Percentiles rank a stretch among this genome's conserved stretches.
These are phyloP conservation scores for Bjerkandera adusta DNA, from an alignment of 1,284 basidiomycete species.

Conservation along the genomic window DNA sequence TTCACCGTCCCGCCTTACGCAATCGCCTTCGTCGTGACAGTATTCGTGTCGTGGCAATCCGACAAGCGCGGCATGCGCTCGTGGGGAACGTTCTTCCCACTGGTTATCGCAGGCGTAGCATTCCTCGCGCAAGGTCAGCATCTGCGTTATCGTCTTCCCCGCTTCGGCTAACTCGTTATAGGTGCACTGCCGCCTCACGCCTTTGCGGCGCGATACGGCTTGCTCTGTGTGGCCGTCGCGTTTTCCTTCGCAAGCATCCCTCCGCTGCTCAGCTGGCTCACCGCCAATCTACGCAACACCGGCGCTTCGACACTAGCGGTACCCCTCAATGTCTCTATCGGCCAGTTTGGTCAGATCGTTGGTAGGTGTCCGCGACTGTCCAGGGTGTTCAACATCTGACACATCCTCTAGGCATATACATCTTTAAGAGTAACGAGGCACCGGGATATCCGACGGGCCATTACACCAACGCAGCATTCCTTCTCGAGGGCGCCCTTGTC, in stretches of 20 bases:
- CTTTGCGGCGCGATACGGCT: slow-evolving; percentile 32
- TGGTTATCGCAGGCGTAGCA: slow-evolving; percentile 16
- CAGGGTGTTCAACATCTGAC: not conserved
- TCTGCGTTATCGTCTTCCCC: not conserved
- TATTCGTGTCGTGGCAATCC: slow-evolving; percentile 19
- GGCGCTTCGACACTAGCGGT: slow-evolving; percentile 34
- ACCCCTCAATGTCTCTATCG: slow-evolving; percentile 36
- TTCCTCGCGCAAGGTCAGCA: slow-evolving; percentile 22
- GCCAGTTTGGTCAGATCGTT: slow-evolving; percentile 37
- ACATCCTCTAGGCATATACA: slow-evolving; percentile 31
- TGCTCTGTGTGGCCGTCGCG: slow-evolving; percentile 33
- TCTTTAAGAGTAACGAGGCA: slow-evolving; percentile 35
- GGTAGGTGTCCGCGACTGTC: slow-evolving; percentile 15
- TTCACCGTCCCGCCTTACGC: slow-evolving; percentile 55
- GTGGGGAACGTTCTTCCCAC: slow-evolving; percentile 12
- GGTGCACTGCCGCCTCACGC: slow-evolving; percentile 27
- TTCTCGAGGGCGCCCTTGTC: slow-evolving; percentile 24
- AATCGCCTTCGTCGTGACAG: slow-evolving; percentile 34
- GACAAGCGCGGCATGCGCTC: slow-evolving; percentile 16
- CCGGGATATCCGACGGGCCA: slow-evolving; percentile 36
- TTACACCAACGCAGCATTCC: slow-evolving; percentile 34
- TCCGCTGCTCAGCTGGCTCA: slow-evolving; percentile 37
- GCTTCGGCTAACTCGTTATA: not conserved
- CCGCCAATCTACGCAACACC: slow-evolving; percentile 33
- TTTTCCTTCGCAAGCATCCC: slow-evolving; percentile 36